Evolutionary conservation across 345 rosid species (phyloP), one percentile per base, ranked within the genome.

Genomic region (Hibiscus trionum): DNA sequence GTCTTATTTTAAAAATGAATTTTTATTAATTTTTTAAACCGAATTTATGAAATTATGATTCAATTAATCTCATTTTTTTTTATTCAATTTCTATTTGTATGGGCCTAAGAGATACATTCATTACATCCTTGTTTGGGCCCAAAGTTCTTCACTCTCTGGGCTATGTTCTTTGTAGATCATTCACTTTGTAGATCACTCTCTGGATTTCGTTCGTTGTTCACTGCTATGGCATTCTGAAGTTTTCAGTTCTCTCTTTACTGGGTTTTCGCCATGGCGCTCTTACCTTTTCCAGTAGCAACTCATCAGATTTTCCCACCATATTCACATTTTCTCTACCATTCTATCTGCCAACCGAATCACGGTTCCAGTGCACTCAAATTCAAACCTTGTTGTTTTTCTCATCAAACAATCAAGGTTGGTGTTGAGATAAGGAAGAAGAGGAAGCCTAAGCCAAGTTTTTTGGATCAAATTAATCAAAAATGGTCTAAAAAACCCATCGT

Each of bases 391-490:
- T 70, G 80, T 26, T 77, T 74, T 57, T 77, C 82, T 33, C 72
- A 61, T 75, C 79, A 71, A 53, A 7, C 77, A 47, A 39, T 27
- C 33, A 72, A 67, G 56, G 83, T 76, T 39, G 66, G 80, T 50
- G 58, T 66, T 71, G 74, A 78, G 35, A 60, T 70, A 39, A 73
- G 53, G 84, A 77, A 66, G 77, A 85, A 73, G 81, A 85, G 90
- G 69, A 88, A 84, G 81, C 85, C 88, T 26, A 83, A 73, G 78
- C 97, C 97, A 50, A 86, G 96, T 19, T 91, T 91, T 65, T 84
- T 86, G 77, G 88, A 89, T 29, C 88, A 86, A 74, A 81, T 93
- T 78, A 89, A 82, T 0, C 84, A 82, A 33, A 93, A 89, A 71
- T 93, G 98, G 97, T 84, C 90, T 55, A 69, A 72, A 26, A 90